A percentile compares a stretch with the other conserved stretches of the same genome.
These are phyloP conservation scores for Gaultheria prostrata DNA, from an alignment of 148 eudicot species.

Conservation along the genomic window DNA sequence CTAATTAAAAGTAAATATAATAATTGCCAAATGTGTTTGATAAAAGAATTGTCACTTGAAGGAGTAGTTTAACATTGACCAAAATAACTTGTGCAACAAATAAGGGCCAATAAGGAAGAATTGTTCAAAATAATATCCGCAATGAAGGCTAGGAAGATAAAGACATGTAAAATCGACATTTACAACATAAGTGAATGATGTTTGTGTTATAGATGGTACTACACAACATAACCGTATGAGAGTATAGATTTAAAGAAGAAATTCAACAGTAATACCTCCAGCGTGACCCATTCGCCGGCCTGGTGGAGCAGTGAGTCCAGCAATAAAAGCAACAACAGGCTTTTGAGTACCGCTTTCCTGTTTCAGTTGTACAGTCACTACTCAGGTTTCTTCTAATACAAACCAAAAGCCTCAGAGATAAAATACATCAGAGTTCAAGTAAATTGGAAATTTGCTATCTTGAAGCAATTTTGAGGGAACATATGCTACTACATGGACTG, in stretches of 20 bases:
- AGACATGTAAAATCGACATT: neutral
- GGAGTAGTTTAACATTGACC: neutral
- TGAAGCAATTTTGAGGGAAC: conserved; percentile 4
- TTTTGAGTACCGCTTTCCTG: conserved; percentile 97
- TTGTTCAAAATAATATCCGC: neutral
- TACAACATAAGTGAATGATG: neutral
- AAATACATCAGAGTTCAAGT: neutral
- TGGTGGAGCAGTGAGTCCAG: conserved; percentile 98
- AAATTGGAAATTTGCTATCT: neutral
- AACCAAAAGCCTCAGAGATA: neutral
- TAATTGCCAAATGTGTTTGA: neutral
- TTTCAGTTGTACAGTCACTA: conserved; percentile 16
- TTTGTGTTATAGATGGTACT: neutral
- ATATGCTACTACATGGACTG: neutral
- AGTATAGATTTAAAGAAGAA: neutral
- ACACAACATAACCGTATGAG: neutral
- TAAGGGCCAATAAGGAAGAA: neutral
- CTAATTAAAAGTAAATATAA: neutral
- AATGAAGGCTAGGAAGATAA: neutral
- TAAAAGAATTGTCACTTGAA: neutral
- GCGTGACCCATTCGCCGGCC: conserved; percentile 99
- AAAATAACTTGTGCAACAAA: neutral
- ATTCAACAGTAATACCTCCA: conserved; percentile 61
- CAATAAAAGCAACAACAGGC: conserved; percentile 96
- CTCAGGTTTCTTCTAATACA: neutral